These are phyloP conservation scores for Calonectria ilicicola DNA, from an alignment of 2,329 filamentous ascomycete genomes.

Conservation along the genomic window DNA sequence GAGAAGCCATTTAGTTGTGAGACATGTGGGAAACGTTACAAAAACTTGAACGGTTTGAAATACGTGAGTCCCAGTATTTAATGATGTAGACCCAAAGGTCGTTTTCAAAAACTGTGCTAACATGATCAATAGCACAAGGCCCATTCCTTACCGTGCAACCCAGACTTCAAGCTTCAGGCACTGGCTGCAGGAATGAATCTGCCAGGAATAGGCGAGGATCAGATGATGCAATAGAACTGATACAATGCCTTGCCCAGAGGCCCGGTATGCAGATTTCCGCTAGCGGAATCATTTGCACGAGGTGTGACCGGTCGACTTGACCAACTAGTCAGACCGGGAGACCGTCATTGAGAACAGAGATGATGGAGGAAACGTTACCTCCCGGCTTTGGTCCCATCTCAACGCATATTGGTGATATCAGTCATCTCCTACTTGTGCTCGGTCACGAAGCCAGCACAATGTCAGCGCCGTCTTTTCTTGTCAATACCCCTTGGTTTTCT, in stretches of 20 bases:
- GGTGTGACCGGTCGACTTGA: background rate
- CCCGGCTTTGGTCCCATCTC: background rate
- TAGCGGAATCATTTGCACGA: constrained; percentile 9
- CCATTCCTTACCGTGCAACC: constrained; percentile 90
- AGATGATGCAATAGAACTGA: constrained; percentile 48
- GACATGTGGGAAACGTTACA: constrained; percentile 97
- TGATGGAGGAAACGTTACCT: background rate
- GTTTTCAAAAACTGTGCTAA: constrained; percentile 44
- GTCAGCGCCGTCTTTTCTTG: constrained; percentile 28
- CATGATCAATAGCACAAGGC: constrained; percentile 70
- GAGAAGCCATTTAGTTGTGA: constrained; percentile 99
- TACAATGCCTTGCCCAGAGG: background rate
- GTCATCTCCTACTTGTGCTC: constrained; percentile 27
- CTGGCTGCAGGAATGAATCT: constrained; percentile 58
- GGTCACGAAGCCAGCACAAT: constrained; percentile 30
- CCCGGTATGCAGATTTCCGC: background rate
- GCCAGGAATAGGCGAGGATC: constrained; percentile 60
- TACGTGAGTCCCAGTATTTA: constrained; percentile 70
- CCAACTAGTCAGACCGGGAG: constrained; percentile 4
- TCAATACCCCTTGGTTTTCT: constrained; percentile 33
- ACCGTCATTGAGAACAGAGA: background rate
- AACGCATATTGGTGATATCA: constrained; percentile 11
- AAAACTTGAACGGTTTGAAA: constrained; percentile 98
- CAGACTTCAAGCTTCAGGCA: constrained; percentile 71
- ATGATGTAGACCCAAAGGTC: too few species aligned